A percentile compares a stretch with the other conserved stretches of the same genome.
Evolutionary conservation across 768 basidiomycete species (phyloP).

Genomic region (Psilocybe tampanensis): DNA sequence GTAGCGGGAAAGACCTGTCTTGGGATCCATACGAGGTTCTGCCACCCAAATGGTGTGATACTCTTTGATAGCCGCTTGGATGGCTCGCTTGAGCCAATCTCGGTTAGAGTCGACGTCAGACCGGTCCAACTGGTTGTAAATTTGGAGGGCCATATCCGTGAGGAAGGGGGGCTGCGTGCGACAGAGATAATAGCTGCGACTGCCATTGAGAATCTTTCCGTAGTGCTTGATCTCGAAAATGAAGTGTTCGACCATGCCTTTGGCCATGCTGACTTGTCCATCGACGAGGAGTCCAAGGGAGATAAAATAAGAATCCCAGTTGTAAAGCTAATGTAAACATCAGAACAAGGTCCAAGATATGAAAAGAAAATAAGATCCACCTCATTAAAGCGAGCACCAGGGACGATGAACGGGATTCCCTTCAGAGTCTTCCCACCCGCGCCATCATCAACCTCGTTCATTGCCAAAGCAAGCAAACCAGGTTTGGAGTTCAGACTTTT

Average conservation of each 20-base stretch:
- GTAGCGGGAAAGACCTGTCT: constrained; percentile 93
- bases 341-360: neutral
- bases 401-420: constrained; percentile 96
- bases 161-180: constrained; percentile 98
- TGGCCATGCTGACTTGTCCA: constrained; percentile 91
- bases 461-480: constrained; percentile 91
- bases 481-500: constrained; percentile 94
- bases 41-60: constrained; percentile 98
- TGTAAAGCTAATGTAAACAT: constrained; percentile 65
- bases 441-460: constrained; percentile 86
- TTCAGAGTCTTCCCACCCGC: constrained; percentile 81
- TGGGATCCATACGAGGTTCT: constrained; percentile 90
- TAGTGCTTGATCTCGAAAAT: constrained; percentile 99
- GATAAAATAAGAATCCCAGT: constrained; percentile 97
- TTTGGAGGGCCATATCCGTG: constrained; percentile 97
- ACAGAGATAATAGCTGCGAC: constrained; percentile 92
- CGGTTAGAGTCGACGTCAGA: constrained; percentile 80
- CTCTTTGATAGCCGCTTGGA: constrained; percentile 97
- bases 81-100: constrained; percentile 91
- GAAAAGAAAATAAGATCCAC: constrained; percentile 40
- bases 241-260: constrained; percentile 98
- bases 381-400: constrained; percentile 94
- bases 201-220: constrained; percentile 95
- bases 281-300: constrained; percentile 93
- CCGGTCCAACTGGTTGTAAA: constrained; percentile 94